Conservation (phyloP, 1,284 basidiomycete genomes). For the Leccinum laetum region DNA sequence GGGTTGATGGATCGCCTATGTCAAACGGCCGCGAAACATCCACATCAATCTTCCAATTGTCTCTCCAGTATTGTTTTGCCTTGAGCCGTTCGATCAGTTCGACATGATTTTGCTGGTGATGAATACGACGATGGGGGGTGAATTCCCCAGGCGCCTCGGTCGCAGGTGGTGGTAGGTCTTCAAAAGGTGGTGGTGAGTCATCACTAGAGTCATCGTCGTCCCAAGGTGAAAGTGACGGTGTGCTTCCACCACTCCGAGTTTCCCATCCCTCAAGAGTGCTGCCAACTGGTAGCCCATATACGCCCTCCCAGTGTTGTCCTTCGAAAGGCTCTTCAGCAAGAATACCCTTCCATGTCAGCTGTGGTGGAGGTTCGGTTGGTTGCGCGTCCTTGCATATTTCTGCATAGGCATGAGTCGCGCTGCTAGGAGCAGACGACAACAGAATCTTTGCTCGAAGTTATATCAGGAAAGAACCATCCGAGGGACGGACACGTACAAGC, state of each 20-base stretch:
- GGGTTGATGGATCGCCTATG: slow-evolving; percentile 64
- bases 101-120: slow-evolving; percentile 42
- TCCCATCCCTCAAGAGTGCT: slow-evolving; percentile 44
- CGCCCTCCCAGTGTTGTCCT: slow-evolving; percentile 77
- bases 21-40: slow-evolving; percentile 48
- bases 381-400: slow-evolving; percentile 48
- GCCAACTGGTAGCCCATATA: slow-evolving; percentile 42
- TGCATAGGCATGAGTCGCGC: slow-evolving; percentile 49
- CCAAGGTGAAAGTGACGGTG: slow-evolving; percentile 50
- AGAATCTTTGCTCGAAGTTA: slow-evolving; percentile 42
- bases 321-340: slow-evolving; percentile 76
- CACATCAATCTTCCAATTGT: slow-evolving; percentile 54
- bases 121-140: slow-evolving; percentile 7
- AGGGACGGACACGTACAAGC: slow-evolving; percentile 45
- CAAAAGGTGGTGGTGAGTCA: slow-evolving; percentile 21
- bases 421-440: slow-evolving; percentile 53
- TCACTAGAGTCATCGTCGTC: slow-evolving; percentile 35
- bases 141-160: slow-evolving; percentile 26
- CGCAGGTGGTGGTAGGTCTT: slow-evolving; percentile 36
- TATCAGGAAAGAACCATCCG: slow-evolving; percentile 5
- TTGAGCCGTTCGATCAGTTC: slow-evolving; percentile 58
- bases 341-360: slow-evolving; percentile 72
- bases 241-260: slow-evolving; percentile 38
- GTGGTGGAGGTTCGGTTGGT: slow-evolving; percentile 40
- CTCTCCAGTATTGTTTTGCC: slow-evolving; percentile 67